Evolutionary conservation across 2,329 filamentous ascomycete species (phyloP), one percentile per base, ranked within the genome.

Genomic region (Apiospora arundinis): DNA sequence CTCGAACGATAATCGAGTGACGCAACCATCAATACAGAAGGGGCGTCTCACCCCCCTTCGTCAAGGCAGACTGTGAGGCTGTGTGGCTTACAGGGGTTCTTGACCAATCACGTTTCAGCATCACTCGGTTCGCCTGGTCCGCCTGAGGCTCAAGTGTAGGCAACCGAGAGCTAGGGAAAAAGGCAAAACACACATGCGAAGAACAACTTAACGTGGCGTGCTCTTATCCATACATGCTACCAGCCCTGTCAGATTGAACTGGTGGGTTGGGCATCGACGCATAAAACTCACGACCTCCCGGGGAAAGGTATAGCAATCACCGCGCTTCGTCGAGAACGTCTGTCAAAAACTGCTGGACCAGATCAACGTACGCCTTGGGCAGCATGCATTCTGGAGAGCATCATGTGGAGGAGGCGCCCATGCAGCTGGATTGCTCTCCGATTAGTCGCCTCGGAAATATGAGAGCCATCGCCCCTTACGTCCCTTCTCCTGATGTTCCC

Each of bases 251-350:
- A 12, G 5, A 1, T n/a, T 28, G n/a, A 4, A 45, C 5, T 9
- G n/a, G 6, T 9, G 14, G 5, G 25, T 67, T 46, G 65, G 65
- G 65, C 25, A 46, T 6, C 12, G 16, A 45, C 40, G n/a, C 65
- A 67, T 67, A 46, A 28, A 46, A n/a, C 18, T 40, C 32, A n/a
- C 56, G 32, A 37, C 40, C 40, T 67, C 65, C n/a, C 65, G 12
- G 1, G 0, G 16, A 32, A 6, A 11, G 14, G 14, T 16, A 40
- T 32, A 37, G 40, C 40, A 5, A 45, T 28, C 25, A 16, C 23
- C 12, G 2, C 4, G n/a, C 63, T 67, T 8, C n/a, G 16, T 16
- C 32, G 16, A 16, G 2, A 16, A 16, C 4, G 21, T 16, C 63
- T 45, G 40, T 12, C n/a, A 1, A 45, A 5, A 4, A 12, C 9